Percentiles rank a stretch among this genome's conserved stretches.
Evolutionary conservation across 2,329 filamentous ascomycete genomes (phyloP).

Genomic region (Thelonectria rubi): DNA sequence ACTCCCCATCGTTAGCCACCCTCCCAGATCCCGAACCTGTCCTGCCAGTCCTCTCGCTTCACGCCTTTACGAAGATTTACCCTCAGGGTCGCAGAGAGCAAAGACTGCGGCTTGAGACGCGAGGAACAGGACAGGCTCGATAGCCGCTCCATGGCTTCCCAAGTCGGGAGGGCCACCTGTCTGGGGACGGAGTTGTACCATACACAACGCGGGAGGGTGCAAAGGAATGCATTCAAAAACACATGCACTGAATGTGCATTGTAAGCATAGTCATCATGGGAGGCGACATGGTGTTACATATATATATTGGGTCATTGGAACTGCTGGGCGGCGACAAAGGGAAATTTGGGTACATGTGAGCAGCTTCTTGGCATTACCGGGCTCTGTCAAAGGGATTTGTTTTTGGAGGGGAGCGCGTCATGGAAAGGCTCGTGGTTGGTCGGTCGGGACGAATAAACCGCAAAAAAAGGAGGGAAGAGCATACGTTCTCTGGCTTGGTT

Average conservation of each 20-base stretch:
- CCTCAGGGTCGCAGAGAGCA: no score
- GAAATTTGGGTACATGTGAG: slow-evolving; percentile 7
- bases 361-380: slow-evolving; percentile 3
- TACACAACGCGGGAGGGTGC: background rate
- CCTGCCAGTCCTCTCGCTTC: background rate
- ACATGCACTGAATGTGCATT: background rate
- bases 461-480: slow-evolving; percentile 20
- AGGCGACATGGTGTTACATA: slow-evolving; percentile 13
- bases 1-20: background rate
- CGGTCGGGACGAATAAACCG: slow-evolving; percentile 3
- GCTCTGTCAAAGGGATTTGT: no score
- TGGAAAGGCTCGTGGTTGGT: background rate
- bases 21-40: slow-evolving; percentile 2
- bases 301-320: slow-evolving; percentile 13
- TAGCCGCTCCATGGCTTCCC: background rate
- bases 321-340: slow-evolving; percentile 15
- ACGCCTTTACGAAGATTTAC: background rate
- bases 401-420: no score
- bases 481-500: slow-evolving; percentile 9
- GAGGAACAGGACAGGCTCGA: background rate
- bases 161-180: background rate
- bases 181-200: slow-evolving; percentile 14
- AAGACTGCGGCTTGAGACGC: no score
- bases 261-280: slow-evolving; percentile 11
- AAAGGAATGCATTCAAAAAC: no score